Percentiles rank a stretch among this genome's conserved stretches.
Evolutionary conservation across 2,329 filamentous ascomycete species (phyloP).

Genomic region (Parastagonospora avenae): DNA sequence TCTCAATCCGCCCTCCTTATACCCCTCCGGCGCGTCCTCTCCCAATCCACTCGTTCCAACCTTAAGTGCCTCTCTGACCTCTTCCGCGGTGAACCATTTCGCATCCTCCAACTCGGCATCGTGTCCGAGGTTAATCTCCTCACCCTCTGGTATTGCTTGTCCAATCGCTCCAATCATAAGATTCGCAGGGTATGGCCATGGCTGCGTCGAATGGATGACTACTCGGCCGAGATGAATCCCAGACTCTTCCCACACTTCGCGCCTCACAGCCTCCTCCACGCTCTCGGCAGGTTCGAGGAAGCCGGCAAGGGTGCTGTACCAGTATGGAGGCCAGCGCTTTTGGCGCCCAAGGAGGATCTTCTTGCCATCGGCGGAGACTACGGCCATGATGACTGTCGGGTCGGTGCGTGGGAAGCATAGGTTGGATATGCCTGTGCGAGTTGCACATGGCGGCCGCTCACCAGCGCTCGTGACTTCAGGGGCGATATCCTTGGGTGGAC

Average conservation of each 20-base stretch:
- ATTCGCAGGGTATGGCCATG: slow-evolving; percentile 61
- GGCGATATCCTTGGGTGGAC: slow-evolving; percentile 71
- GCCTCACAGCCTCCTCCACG: slow-evolving; percentile 57
- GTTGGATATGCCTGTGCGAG: slow-evolving; percentile 85
- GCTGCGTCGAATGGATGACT: slow-evolving; percentile 58
- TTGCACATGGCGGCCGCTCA: slow-evolving; percentile 74
- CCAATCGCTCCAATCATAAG: slow-evolving; percentile 72
- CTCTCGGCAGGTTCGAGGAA: slow-evolving; percentile 58
- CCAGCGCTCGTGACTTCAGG: slow-evolving; percentile 49
- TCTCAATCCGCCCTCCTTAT: slow-evolving; percentile 76
- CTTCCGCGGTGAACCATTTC: slow-evolving; percentile 83
- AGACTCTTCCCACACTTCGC: slow-evolving; percentile 58
- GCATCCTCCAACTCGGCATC: slow-evolving; percentile 92
- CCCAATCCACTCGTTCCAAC: slow-evolving; percentile 71
- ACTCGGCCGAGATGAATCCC: slow-evolving; percentile 56
- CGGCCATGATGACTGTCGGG: slow-evolving; percentile 92
- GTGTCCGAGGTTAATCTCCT: slow-evolving; percentile 80
- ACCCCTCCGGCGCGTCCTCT: slow-evolving; percentile 66
- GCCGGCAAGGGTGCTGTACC: slow-evolving; percentile 81
- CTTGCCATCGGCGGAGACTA: slow-evolving; percentile 79
- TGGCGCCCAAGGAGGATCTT: slow-evolving; percentile 83
- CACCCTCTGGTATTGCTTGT: slow-evolving; percentile 79
- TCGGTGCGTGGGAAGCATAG: slow-evolving; percentile 91
- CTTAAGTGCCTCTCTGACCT: slow-evolving; percentile 75
- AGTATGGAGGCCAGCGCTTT: slow-evolving; percentile 80